A percentile compares a stretch with the other conserved stretches of the same genome.
Evolutionary conservation across 495 filamentous ascomycete species (phyloP).

Genomic region (Lasiosphaeria ovina): DNA sequence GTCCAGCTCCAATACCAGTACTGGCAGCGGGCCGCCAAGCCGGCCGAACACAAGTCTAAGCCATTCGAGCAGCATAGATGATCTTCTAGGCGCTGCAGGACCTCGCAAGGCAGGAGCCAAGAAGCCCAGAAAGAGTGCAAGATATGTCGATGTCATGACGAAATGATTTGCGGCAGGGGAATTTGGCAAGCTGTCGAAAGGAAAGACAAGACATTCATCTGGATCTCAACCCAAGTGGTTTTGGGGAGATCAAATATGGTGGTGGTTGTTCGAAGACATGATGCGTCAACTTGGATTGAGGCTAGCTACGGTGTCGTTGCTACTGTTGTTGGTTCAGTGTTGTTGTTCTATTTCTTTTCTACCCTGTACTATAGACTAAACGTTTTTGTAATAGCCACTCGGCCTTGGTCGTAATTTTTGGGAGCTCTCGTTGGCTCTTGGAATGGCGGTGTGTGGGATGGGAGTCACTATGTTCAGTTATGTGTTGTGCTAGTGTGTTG

Average conservation of each 20-base stretch:
- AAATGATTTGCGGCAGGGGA: conserved; percentile 29
- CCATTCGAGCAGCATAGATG: conserved; percentile 80
- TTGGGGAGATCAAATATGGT: background rate
- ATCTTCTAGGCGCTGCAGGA: conserved; percentile 69
- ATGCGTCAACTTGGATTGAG: background rate
- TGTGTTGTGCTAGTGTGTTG: too few relatives aligned
- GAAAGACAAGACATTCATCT: background rate
- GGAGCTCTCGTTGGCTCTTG: too few relatives aligned
- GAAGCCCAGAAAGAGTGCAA: conserved; percentile 73
- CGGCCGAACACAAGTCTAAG: conserved; percentile 68
- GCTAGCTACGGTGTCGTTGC: background rate
- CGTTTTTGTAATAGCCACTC: background rate
- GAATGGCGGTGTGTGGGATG: too few relatives aligned
- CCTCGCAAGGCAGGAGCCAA: conserved; percentile 66
- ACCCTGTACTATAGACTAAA: conserved; percentile 1
- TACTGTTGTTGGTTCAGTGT: background rate
- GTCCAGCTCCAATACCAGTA: conserved; percentile 41
- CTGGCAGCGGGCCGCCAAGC: conserved; percentile 44
- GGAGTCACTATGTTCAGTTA: too few relatives aligned
- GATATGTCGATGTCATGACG: conserved; percentile 94
- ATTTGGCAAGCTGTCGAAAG: background rate
- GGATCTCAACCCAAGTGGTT: background rate
- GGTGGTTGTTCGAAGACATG: background rate
- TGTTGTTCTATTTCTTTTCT: background rate
- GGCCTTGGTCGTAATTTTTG: background rate